Evolutionary conservation across 2,329 filamentous ascomycete species (phyloP).

Genomic region (Arthrobotrys pseudoclavata): DNA sequence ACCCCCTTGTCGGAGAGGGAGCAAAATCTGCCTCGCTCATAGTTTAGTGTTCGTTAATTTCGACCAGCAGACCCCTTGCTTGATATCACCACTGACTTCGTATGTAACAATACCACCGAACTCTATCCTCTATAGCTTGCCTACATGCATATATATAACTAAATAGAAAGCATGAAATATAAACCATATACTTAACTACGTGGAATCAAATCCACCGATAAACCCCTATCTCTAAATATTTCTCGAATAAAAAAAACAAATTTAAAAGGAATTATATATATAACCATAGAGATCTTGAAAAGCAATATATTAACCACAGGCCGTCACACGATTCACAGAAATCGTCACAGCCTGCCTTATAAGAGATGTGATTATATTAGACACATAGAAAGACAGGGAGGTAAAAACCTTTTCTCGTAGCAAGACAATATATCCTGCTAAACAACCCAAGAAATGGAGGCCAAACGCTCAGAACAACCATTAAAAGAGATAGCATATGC

Average conservation of each 20-base stretch:
- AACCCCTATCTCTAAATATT: no score
- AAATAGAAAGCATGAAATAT: no score
- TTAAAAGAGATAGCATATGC: neutral
- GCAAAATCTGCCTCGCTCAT: no score
- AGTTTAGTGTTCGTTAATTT: no score
- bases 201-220: no score
- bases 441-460: neutral
- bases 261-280: neutral
- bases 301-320: slow-evolving; percentile 11
- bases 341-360: slow-evolving; percentile 12
- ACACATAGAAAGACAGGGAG: neutral
- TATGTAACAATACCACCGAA: neutral
- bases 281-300: neutral
- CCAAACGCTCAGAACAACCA: neutral
- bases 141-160: no score
- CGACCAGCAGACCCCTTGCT: no score
- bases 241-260: no score
- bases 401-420: neutral
- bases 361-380: slow-evolving; percentile 2
- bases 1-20: no score
- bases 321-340: slow-evolving; percentile 4
- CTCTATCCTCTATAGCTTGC: neutral
- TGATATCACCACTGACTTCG: neutral
- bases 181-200: no score
- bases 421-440: neutral